Conservation (phyloP, 192 early-diverging fungal genomes). For the Rhizophagus prolifer region DNA sequence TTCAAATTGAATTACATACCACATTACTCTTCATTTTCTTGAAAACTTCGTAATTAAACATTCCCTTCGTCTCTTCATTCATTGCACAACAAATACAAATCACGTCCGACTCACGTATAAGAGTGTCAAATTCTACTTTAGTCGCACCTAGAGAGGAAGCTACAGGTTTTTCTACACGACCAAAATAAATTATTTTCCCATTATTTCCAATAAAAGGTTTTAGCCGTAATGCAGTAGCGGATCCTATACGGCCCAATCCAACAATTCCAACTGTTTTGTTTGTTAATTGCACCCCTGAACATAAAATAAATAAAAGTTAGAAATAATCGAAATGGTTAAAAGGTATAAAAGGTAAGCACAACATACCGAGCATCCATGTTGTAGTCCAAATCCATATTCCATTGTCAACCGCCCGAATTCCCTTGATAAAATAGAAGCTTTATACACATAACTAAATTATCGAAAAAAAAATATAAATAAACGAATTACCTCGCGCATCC, state of each 20-base stretch:
- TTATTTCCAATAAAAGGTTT: constrained; percentile 53
- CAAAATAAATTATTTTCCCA: constrained; percentile 66
- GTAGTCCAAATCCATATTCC: constrained; percentile 64
- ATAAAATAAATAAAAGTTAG: background rate
- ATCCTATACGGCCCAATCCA: constrained; percentile 82
- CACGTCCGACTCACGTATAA: constrained; percentile 68
- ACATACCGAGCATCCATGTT: constrained; percentile 52
- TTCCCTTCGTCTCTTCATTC: constrained; percentile 63
- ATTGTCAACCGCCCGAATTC: constrained; percentile 34
- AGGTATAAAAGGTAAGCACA: background rate
- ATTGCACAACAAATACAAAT: constrained; percentile 76
- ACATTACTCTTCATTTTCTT: constrained; percentile 63
- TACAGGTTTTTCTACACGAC: constrained; percentile 51
- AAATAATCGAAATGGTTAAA: background rate
- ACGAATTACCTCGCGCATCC: constrained; percentile 58
- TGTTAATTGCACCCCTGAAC: constrained; percentile 66
- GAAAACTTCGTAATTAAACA: constrained; percentile 71
- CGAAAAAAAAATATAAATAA: background rate
- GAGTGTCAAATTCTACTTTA: constrained; percentile 51
- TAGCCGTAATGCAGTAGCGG: constrained; percentile 69
- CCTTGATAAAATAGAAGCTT: background rate
- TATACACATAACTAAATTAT: background rate
- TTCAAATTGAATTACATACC: constrained; percentile 35
- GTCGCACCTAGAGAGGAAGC: constrained; percentile 50
- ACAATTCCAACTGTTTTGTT: constrained; percentile 83